Conservation (phyloP, 2,329 filamentous ascomycete species). For the Juglanconis juglandina region DNA sequence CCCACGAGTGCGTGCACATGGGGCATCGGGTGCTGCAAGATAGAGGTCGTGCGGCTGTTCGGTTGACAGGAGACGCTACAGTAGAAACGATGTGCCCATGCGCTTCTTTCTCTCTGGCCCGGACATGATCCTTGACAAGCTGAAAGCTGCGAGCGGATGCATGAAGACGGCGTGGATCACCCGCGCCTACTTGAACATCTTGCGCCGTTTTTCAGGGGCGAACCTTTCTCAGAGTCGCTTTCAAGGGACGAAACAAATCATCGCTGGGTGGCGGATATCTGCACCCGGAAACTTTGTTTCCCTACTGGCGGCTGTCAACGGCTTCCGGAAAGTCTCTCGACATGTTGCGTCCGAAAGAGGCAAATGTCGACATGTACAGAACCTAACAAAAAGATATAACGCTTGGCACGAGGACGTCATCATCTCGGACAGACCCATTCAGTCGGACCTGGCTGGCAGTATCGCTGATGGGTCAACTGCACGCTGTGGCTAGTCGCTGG, state of each 20-base stretch:
- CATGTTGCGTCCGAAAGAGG: constrained; percentile 1
- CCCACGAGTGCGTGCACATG: background rate
- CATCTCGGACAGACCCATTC: background rate
- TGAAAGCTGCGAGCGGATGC: constrained; percentile 13
- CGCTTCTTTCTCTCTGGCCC: background rate
- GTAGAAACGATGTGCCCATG: background rate
- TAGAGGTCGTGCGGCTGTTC: background rate
- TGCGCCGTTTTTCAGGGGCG: constrained; percentile 8
- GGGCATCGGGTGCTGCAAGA: background rate
- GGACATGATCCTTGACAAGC: constrained; percentile 17
- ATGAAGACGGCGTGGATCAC: constrained; percentile 16
- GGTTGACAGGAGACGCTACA: background rate
- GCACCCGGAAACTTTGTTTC: background rate
- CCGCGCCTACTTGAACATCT: constrained; percentile 1
- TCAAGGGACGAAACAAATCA: constrained; percentile 7
- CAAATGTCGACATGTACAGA: constrained; percentile 9
- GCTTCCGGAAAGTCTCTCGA: background rate
- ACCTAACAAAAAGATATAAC: background rate
- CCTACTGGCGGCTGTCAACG: background rate
- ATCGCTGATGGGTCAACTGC: background rate
- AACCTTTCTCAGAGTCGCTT: constrained; percentile 8
- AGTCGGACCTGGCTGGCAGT: background rate
- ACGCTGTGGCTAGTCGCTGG: background rate
- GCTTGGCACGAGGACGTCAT: constrained; percentile 10
- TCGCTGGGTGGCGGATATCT: background rate